Evolutionary conservation across 495 filamentous ascomycete species (phyloP), one percentile per base, ranked within the genome.

Genomic region (Penicillium simplicissimum): DNA sequence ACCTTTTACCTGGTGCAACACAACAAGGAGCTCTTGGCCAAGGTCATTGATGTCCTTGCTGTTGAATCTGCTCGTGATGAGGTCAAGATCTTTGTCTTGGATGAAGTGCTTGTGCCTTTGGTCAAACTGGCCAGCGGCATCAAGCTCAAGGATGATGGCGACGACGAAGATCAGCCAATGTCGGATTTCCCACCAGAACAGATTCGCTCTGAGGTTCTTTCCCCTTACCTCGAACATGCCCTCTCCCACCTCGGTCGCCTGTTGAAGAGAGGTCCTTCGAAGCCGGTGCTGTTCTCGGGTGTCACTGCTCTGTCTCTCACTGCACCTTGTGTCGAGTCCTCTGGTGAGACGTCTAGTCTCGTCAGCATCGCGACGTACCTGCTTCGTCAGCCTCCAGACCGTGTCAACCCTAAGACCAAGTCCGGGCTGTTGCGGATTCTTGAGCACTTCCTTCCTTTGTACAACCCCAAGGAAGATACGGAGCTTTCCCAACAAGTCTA

Each of bases 341-440:
- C 89, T 11, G 70, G 78, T 49, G 87, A 91, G 64, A 85, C 88
- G n/a, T 82, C 79, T 14, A 88, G 88, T 62, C 77, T 97, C 52
- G 81, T 95, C 33, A 85, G 86, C 52, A 90, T 93, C 52, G 87
- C 87, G 0, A 84, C 86, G 8, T 94, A 90, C 74, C 82, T 98
- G 33, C 84, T 98, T 14, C 85, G 88, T 52, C 92, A 97, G 66
- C 93, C 95, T 17, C 82, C 87, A 15, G 85, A 88, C 49, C 82
- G 87, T 62, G 91, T 98, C 36, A 91, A 82, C 60, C 90, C 91
- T 2, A 91, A 85, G 73, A 90, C 88, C 2, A 98, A 98, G 74
- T 86, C 87, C 21, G 87, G 88, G 25, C 78, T 97, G 21, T 74
- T 98, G 56, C 78, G 84, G 35, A 89, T 89, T 45, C 67, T 96